These are phyloP conservation scores for Iris macrosiphon DNA, from an alignment of 106 monocot genomes.

Conservation along the genomic window DNA sequence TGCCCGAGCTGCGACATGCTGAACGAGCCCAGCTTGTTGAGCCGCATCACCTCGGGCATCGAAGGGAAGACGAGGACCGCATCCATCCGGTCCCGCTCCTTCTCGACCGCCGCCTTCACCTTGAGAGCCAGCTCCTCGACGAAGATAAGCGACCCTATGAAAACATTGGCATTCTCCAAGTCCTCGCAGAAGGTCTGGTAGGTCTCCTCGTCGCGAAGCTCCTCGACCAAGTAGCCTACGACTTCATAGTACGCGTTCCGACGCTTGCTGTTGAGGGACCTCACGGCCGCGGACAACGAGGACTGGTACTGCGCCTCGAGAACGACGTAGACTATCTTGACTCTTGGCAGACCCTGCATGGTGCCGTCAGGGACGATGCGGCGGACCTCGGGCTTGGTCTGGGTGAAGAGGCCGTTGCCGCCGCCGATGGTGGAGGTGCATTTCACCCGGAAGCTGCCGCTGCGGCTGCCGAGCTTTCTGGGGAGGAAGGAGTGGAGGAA, in stretches of 20 bases:
- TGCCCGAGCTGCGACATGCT: conserved; percentile 80
- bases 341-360: conserved; percentile 24
- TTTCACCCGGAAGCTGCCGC: neutral
- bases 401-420: conserved; percentile 60
- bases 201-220: conserved; percentile 55
- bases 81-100: conserved; percentile 57
- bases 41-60: conserved; percentile 79
- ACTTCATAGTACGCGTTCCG: conserved; percentile 49
- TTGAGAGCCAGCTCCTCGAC: conserved; percentile 64
- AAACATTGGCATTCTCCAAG: conserved; percentile 54
- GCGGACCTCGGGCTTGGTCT: conserved; percentile 62
- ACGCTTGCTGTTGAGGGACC: conserved; percentile 37
- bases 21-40: conserved; percentile 78
- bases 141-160: conserved; percentile 73
- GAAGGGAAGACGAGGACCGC: conserved; percentile 70
- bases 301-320: conserved; percentile 84
- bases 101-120: conserved; percentile 56
- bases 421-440: conserved; percentile 18
- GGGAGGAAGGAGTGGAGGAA: conserved; percentile 39
- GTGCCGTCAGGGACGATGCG: conserved; percentile 40
- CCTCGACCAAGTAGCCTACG: conserved; percentile 71
- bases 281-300: conserved; percentile 49
- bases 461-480: neutral
- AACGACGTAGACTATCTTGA: conserved; percentile 69
- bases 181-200: conserved; percentile 53